Conservation (phyloP, 176 grass and related monocot genomes). For the Juncus effusus region DNA sequence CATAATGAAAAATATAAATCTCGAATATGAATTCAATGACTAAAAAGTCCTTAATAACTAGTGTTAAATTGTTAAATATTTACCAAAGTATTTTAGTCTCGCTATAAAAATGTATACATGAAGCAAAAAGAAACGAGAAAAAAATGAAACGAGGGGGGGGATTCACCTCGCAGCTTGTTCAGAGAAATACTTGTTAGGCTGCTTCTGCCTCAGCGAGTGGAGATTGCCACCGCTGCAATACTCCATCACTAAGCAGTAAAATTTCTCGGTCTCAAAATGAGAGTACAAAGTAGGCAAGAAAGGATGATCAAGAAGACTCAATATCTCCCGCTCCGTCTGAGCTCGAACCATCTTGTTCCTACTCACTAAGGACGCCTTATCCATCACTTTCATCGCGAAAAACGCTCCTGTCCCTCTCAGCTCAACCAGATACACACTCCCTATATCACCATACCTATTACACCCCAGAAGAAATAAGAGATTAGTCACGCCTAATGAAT, state of each 20-base stretch:
- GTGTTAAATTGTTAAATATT: too few species aligned
- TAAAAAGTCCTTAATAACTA: too few species aligned
- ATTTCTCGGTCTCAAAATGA: slow-evolving; percentile 84
- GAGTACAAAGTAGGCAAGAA: slow-evolving; percentile 92
- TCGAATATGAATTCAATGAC: too few species aligned
- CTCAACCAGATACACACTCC: slow-evolving; percentile 91
- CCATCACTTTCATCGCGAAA: slow-evolving; percentile 99
- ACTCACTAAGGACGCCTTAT: slow-evolving; percentile 60
- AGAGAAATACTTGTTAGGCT: slow-evolving; percentile 63
- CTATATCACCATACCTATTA: slow-evolving; percentile 63
- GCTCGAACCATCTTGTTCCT: slow-evolving; percentile 79
- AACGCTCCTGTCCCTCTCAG: slow-evolving; percentile 51
- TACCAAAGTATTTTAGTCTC: too few species aligned
- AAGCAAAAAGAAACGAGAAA: background rate
- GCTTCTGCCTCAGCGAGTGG: slow-evolving; percentile 77
- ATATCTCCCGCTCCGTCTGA: slow-evolving; percentile 83
- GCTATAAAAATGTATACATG: too few species aligned
- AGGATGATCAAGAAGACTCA: slow-evolving; percentile 72
- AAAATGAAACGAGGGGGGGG: background rate
- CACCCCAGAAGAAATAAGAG: slow-evolving; percentile 15
- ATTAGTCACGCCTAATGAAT: background rate
- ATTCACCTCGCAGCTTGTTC: slow-evolving; percentile 73
- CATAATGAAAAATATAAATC: too few species aligned
- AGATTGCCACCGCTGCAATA: slow-evolving; percentile 96
- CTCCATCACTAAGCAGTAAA: slow-evolving; percentile 93